Evolutionary conservation across 345 rosid genomes (phyloP).

Genomic region (Nephelium lappaceum): DNA sequence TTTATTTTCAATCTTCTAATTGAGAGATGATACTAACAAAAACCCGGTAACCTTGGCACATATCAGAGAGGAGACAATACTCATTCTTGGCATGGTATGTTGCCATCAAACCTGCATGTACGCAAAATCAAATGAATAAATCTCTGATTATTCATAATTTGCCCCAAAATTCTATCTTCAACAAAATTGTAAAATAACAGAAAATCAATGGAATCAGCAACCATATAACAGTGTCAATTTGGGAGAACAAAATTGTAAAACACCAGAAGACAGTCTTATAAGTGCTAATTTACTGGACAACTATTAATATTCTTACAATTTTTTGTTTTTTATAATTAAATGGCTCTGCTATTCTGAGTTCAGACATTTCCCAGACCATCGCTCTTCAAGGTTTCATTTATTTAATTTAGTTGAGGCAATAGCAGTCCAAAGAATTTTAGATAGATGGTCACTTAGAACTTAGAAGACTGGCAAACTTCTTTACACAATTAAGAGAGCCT

Average conservation of each 20-base stretch:
- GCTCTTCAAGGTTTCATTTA: background rate
- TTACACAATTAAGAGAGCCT: background rate
- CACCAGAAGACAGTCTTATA: background rate
- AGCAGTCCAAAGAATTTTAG: no score
- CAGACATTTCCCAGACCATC: background rate
- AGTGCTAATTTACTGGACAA: background rate
- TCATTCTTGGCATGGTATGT: constrained; percentile 97
- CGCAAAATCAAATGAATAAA: background rate
- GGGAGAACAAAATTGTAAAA: background rate
- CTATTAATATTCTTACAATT: no score
- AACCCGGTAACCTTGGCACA: constrained; percentile 89
- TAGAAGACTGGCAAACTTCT: background rate
- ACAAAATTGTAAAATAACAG: background rate
- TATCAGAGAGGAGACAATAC: constrained; percentile 87
- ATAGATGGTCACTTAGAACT: background rate
- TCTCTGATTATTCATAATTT: background rate
- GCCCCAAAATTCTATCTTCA: background rate
- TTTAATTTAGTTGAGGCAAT: background rate
- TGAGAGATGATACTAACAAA: constrained; percentile 75
- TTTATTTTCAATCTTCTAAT: constrained; percentile 52
- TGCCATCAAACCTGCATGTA: constrained; percentile 81
- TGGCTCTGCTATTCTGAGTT: background rate
- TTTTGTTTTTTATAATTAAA: no score
- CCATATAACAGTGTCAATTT: background rate
- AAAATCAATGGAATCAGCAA: background rate